Percentiles rank a stretch among this genome's conserved stretches.
Conservation (phyloP, 768 basidiomycete species). For the Pleurotus tuoliensis region DNA sequence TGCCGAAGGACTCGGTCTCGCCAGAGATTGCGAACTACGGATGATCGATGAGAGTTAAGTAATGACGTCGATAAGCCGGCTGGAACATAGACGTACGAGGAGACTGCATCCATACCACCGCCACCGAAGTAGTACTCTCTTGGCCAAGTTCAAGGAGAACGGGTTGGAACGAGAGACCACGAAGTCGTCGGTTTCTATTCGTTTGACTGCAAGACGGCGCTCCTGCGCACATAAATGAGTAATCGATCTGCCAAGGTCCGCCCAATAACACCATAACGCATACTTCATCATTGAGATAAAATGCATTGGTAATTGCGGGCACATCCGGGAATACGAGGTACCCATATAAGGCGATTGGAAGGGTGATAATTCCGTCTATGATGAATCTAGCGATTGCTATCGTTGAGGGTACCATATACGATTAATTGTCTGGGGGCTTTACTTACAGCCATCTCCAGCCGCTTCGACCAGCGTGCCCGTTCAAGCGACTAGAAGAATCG, state of each 20-base stretch:
- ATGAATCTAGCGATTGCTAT: conserved; percentile 42
- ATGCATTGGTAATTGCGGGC: conserved; percentile 58
- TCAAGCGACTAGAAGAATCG: conserved; percentile 40
- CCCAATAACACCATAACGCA: neutral
- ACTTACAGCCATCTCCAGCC: conserved; percentile 69
- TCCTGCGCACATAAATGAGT: conserved; percentile 33
- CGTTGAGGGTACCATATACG: neutral
- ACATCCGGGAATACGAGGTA: conserved; percentile 72
- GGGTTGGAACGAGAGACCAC: conserved; percentile 17
- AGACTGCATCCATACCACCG: conserved; percentile 67
- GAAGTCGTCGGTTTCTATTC: conserved; percentile 37
- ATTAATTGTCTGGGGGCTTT: conserved; percentile 1
- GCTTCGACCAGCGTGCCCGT: conserved; percentile 47
- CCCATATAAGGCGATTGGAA: conserved; percentile 69
- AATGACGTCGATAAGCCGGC: too few species aligned
- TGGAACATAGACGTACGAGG: conserved; percentile 30
- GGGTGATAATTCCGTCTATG: conserved; percentile 66
- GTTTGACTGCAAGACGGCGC: conserved; percentile 45
- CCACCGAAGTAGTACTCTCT: conserved; percentile 55
- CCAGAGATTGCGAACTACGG: conserved; percentile 60
- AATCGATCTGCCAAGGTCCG: too few species aligned
- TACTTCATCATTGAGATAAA: conserved; percentile 60
- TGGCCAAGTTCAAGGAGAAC: conserved; percentile 43
- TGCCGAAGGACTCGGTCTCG: conserved; percentile 65
- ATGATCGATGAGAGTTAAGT: conserved; percentile 12